These are phyloP conservation scores for Kalmusia sp. DNA, from an alignment of 2,329 filamentous ascomycete species.

Conservation along the genomic window DNA sequence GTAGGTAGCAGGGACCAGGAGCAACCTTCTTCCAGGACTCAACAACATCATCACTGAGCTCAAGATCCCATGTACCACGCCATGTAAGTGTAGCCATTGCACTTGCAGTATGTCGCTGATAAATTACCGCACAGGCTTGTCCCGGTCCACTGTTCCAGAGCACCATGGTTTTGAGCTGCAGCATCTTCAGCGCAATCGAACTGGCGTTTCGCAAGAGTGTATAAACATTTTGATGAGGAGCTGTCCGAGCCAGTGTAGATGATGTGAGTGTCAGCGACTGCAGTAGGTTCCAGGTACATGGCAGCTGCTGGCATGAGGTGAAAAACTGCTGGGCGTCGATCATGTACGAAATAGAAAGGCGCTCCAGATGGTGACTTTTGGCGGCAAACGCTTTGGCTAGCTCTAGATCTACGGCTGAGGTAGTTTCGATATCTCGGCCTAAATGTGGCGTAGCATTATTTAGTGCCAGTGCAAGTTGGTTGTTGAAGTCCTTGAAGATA, in stretches of 20 bases:
- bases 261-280: conserved; percentile 28
- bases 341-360: conserved; percentile 29
- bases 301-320: conserved; percentile 28
- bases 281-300: conserved; percentile 28
- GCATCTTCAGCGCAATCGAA: conserved; percentile 26
- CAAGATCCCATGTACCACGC: conserved; percentile 27
- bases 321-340: conserved; percentile 30
- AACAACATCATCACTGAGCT: conserved; percentile 25
- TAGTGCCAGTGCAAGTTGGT: conserved; percentile 24
- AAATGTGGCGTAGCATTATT: conserved; percentile 22
- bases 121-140: conserved; percentile 27
- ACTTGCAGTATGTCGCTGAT: conserved; percentile 25
- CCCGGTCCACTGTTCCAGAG: conserved; percentile 28
- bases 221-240: conserved; percentile 22
- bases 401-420: conserved; percentile 21
- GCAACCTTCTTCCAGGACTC: conserved; percentile 26
- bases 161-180: conserved; percentile 28
- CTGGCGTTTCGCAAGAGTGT: conserved; percentile 27
- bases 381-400: conserved; percentile 25
- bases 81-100: conserved; percentile 27
- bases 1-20: conserved; percentile 23
- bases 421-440: conserved; percentile 19
- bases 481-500: conserved; percentile 28
- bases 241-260: conserved; percentile 23
- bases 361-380: conserved; percentile 26